Conservation (phyloP, 257 asterid species). For the Przewalskia tangutica region DNA sequence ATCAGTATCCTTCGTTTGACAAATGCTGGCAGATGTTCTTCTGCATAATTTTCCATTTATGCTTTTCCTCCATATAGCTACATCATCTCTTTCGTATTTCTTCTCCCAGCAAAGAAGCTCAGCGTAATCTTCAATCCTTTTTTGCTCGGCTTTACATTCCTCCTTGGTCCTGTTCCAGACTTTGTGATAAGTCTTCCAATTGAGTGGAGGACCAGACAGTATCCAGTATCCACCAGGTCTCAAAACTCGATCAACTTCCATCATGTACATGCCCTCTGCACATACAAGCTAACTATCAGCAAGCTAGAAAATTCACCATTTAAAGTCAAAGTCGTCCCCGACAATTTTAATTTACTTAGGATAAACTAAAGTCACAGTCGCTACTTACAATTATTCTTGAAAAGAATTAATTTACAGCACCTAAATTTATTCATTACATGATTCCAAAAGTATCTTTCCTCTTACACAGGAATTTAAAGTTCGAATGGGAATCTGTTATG, state of each 20-base stretch:
- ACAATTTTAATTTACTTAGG: background rate
- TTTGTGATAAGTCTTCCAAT: conserved; percentile 72
- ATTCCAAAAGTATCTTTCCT: background rate
- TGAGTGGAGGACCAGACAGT: conserved; percentile 92
- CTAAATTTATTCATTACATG: background rate
- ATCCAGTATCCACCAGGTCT: conserved; percentile 97
- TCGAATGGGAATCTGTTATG: background rate
- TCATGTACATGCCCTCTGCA: conserved; percentile 70
- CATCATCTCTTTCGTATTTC: conserved; percentile 84
- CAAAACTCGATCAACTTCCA: conserved; percentile 89
- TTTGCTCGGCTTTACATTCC: conserved; percentile 73
- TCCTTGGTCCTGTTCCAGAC: conserved; percentile 83
- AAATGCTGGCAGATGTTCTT: conserved; percentile 40
- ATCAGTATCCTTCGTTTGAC: conserved; percentile 48
- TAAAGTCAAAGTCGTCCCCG: background rate
- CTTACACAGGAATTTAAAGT: background rate
- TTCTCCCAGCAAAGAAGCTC: conserved; percentile 95
- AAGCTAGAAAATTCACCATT: background rate
- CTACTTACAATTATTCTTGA: background rate
- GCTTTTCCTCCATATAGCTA: conserved; percentile 71
- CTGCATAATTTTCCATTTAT: conserved; percentile 48
- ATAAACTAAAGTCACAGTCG: background rate
- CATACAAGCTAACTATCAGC: background rate
- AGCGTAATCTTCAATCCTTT: conserved; percentile 68
- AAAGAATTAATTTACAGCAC: background rate